Evolutionary conservation across 306 rosid genomes (phyloP).

Genomic region (Vigna nakashimae): DNA sequence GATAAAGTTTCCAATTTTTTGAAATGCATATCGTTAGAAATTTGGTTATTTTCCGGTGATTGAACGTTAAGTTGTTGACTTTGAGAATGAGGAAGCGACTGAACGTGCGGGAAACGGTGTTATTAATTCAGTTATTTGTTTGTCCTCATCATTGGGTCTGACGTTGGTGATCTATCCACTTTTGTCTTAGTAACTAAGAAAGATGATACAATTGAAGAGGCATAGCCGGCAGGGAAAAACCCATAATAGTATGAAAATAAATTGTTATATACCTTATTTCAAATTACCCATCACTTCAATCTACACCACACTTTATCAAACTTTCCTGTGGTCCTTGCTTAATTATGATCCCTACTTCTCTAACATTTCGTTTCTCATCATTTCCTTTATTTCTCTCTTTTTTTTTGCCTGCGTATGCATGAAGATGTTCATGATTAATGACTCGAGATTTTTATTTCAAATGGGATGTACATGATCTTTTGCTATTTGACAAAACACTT

Average conservation of each 20-base stretch:
- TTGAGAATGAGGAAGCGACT: constrained; percentile 14
- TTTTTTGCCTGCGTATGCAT: not conserved
- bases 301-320: not conserved
- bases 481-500: too few species aligned
- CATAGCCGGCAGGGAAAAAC: constrained; percentile 25
- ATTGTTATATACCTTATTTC: not conserved
- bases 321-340: constrained; percentile 14
- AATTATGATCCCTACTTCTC: not conserved
- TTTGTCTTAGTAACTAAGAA: constrained; percentile 34
- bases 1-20: too few species aligned
- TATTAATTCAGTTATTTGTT: constrained; percentile 12
- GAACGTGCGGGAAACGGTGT: constrained; percentile 47
- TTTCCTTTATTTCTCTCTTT: not conserved
- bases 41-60: not conserved
- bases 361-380: constrained; percentile 14
- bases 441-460: not conserved
- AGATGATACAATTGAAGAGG: not conserved
- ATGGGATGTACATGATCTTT: too few species aligned
- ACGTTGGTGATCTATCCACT: too few species aligned
- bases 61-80: constrained; percentile 33
- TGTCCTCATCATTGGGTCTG: constrained; percentile 27
- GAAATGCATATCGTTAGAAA: not conserved
- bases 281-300: constrained; percentile 33
- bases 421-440: constrained; percentile 21
- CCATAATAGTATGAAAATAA: constrained; percentile 19